phyloP scores from a whole-genome alignment of 2,329 filamentous ascomycete genomes.

The Trichophaea hybrida region DNA sequence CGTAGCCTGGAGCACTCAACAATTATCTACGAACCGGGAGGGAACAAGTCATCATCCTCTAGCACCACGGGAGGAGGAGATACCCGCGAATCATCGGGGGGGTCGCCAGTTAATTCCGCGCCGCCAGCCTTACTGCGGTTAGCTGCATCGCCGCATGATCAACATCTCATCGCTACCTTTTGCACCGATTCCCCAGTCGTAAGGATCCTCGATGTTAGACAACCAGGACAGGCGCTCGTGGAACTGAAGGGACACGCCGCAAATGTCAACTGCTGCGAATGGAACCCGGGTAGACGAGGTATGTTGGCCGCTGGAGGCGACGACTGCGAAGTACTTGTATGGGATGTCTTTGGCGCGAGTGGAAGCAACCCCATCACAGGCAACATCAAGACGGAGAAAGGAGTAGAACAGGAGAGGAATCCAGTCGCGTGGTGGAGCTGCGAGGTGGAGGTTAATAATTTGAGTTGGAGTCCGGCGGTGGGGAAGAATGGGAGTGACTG shows the following conservation, averaged over 20 bases:
- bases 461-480: conserved; percentile 65
- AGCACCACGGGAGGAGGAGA: background rate
- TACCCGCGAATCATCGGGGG: conserved; percentile 7
- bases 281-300: conserved; percentile 76
- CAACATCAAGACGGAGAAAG: conserved; percentile 26
- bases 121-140: conserved; percentile 65
- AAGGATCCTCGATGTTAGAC: conserved; percentile 86
- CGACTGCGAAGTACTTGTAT: conserved; percentile 79
- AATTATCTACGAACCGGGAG: conserved; percentile 94
- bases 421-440: conserved; percentile 70
- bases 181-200: conserved; percentile 85
- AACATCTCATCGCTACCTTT: conserved; percentile 92
- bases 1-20: conserved; percentile 94
- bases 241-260: conserved; percentile 82
- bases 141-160: conserved; percentile 85
- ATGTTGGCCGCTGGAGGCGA: conserved; percentile 84
- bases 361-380: conserved; percentile 27
- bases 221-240: conserved; percentile 85
- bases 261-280: conserved; percentile 83
- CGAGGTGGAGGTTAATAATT: conserved; percentile 73
- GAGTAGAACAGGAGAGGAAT: conserved; percentile 33
- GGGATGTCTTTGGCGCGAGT: conserved; percentile 70
- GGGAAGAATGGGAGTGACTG: conserved; percentile 49
- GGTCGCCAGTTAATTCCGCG: conserved; percentile 16
- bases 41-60: conserved; percentile 36